Conservation (phyloP, 176 grass and related monocot genomes). For the Carex littledalei region DNA sequence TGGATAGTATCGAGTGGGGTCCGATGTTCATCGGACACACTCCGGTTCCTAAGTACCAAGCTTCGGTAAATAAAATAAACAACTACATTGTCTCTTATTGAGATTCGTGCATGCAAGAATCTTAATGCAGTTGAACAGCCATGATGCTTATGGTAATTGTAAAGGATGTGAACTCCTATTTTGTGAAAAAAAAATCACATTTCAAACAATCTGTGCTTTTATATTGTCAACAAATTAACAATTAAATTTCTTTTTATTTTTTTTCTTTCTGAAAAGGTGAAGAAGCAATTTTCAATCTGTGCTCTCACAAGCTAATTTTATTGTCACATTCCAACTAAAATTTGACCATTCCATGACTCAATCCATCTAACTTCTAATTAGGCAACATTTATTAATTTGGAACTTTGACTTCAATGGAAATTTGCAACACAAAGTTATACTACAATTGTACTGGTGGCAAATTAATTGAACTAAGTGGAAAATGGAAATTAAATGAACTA, state of each 20-base stretch:
- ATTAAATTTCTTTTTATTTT: not conserved
- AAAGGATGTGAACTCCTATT: too few relatives aligned
- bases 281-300: not conserved
- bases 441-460: not conserved
- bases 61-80: too few relatives aligned
- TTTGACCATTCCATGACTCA: not conserved
- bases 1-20: too few relatives aligned
- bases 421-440: not conserved
- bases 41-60: too few relatives aligned
- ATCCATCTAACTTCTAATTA: not conserved
- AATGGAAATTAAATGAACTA: not conserved
- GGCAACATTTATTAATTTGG: not conserved
- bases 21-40: too few relatives aligned
- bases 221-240: too few relatives aligned
- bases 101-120: too few relatives aligned
- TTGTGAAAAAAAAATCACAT: not conserved
- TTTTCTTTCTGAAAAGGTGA: not conserved
- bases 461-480: not conserved
- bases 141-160: too few relatives aligned
- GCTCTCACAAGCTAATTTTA: not conserved
- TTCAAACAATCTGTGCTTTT: not conserved
- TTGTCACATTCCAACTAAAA: not conserved
- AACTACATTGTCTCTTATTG: too few relatives aligned
- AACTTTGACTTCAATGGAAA: not conserved
- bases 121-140: too few relatives aligned